Conservation (phyloP, 345 rosid genomes). For the Erucastrum elatum region DNA sequence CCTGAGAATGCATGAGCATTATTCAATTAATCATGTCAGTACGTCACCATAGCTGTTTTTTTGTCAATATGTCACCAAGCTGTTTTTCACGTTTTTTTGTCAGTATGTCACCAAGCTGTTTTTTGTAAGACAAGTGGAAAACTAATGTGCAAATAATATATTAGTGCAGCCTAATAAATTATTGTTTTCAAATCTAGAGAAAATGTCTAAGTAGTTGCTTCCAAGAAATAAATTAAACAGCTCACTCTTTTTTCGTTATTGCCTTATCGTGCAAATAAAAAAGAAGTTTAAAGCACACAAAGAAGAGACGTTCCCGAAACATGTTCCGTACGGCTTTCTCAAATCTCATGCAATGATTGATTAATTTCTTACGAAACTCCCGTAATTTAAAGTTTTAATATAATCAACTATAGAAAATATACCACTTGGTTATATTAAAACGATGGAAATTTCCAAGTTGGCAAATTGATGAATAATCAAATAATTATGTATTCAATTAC, state of each 20-base stretch:
- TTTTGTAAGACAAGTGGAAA: constrained; percentile 14
- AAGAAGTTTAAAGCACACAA: constrained; percentile 9
- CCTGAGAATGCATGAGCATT: constrained; percentile 24
- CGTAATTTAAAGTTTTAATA: not conserved
- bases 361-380: not conserved
- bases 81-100: not conserved
- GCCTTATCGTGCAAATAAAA: constrained; percentile 33
- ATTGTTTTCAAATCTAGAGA: constrained; percentile 15
- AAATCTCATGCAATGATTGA: constrained; percentile 30
- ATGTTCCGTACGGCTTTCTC: constrained; percentile 39
- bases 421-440: not conserved
- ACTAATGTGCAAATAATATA: not conserved
- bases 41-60: not conserved
- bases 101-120: not conserved
- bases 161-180: constrained; percentile 3
- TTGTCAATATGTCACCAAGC: not conserved
- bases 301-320: constrained; percentile 31
- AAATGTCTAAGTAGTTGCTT: constrained; percentile 37
- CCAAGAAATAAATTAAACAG: constrained; percentile 35
- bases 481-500: not conserved
- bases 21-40: not conserved
- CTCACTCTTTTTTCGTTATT: constrained; percentile 18
- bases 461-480: constrained; percentile 18
- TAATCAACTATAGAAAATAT: not conserved
- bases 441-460: constrained; percentile 20